phyloP scores from a whole-genome alignment of 2,329 filamentous ascomycete species.

The Hymenoscyphus fraxineus region DNA sequence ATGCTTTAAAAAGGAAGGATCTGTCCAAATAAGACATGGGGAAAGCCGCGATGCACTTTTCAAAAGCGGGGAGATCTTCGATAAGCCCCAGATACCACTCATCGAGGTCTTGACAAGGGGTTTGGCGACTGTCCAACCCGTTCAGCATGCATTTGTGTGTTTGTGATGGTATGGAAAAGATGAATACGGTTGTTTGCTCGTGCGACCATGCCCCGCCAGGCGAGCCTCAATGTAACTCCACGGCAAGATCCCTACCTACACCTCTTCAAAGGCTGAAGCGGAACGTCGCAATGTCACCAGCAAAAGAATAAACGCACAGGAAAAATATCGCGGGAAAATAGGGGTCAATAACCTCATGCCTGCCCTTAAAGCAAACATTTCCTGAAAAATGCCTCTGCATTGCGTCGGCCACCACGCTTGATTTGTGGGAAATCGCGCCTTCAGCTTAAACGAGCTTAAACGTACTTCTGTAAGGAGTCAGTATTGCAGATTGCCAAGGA shows the following conservation, averaged over 20 bases:
- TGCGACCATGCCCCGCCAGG: neutral
- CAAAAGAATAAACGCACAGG: neutral
- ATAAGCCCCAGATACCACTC: neutral
- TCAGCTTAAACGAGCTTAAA: neutral
- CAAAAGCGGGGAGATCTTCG: neutral
- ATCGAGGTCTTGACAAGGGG: no score
- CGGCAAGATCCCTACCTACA: neutral
- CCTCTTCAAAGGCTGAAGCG: neutral
- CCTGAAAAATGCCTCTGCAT: neutral
- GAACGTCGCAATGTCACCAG: neutral
- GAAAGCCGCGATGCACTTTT: neutral
- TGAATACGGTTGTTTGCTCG: neutral
- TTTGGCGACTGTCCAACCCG: no score
- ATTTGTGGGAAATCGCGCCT: neutral
- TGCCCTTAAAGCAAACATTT: neutral
- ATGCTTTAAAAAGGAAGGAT: no score
- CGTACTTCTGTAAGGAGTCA: no score
- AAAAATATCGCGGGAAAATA: no score
- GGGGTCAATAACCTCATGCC: neutral
- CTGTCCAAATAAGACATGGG: no score
- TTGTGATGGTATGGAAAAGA: neutral
- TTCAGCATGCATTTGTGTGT: neutral
- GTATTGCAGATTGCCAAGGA: neutral
- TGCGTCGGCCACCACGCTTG: neutral
- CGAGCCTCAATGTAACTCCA: neutral